Percentiles rank a stretch among this genome's conserved stretches.
These are phyloP conservation scores for Wickerhamia fluorescens DNA, from an alignment of 805 yeast species.

Conservation along the genomic window DNA sequence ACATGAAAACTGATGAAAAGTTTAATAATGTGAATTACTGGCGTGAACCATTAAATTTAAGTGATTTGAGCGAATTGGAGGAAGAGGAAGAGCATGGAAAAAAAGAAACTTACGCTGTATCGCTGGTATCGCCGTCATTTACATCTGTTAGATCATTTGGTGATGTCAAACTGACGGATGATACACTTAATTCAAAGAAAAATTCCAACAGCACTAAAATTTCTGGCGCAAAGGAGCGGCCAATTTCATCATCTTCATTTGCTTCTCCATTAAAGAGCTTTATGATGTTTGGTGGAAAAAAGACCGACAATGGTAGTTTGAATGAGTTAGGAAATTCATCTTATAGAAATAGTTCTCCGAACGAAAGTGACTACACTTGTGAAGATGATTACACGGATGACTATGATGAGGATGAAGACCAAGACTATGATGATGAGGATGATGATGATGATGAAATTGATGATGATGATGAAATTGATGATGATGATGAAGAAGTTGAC, in stretches of 20 bases:
- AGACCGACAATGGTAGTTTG: no score
- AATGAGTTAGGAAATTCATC: conserved; percentile 21
- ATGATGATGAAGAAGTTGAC: conserved; percentile 15
- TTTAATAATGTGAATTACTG: conserved; percentile 88
- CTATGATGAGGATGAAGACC: conserved; percentile 10
- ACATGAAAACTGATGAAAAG: conserved; percentile 44
- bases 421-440: conserved; percentile 8
- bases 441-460: conserved; percentile 22
- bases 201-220: neutral
- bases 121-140: conserved; percentile 7
- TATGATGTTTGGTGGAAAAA: conserved; percentile 29
- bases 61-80: conserved; percentile 42
- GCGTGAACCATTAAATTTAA: conserved; percentile 74
- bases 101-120: conserved; percentile 1
- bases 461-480: conserved; percentile 21
- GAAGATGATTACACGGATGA: conserved; percentile 18
- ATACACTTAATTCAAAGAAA: neutral
- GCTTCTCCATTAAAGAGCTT: conserved; percentile 36
- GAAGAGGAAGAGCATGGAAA: conserved; percentile 1
- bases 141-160: conserved; percentile 4
- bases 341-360: conserved; percentile 9
- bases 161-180: neutral
- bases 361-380: conserved; percentile 13
- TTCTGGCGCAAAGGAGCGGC: conserved; percentile 16
- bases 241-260: conserved; percentile 27